Base-by-base conservation (phyloP, 208 protist species). In the Leptomonas pyrrhocoris region DNA sequence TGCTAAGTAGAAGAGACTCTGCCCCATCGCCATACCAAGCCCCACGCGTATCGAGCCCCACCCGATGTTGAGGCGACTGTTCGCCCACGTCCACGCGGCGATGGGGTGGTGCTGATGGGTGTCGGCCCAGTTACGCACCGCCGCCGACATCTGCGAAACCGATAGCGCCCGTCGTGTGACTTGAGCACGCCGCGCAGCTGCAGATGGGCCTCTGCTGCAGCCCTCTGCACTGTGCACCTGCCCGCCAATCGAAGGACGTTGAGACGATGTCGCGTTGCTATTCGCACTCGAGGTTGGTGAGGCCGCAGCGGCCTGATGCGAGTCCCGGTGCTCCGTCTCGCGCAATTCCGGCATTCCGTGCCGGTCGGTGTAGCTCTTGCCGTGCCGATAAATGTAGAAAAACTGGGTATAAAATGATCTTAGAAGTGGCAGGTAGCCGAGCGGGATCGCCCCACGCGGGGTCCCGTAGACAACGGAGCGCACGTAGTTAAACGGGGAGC, bases 11-110 rank as follows among this genome's bases (percentile, higher is more conserved):
- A 97, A 97, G 19, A 93, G 49, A 38, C 83, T 88, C 69, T 97
- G 93, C 4, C 85, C 81, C 56, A 95, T 84, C 4, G 93, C 89
- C 93, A 97, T 95, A 4, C 93, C 93, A 3, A 97, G 62, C 0
- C 93, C 93, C 19, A 97, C 86, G 23, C 93, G 89, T 13, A 94
- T 58, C 19, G 93, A 95, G 8, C 93, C 93, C 90, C 93, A 97
- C 7, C 93, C 93, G 63, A 97, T 91, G 66, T 95, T 97, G 28
- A 97, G 79, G 0, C 93, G 81, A 34, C 81, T 91, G 63, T 94
- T 95, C 28, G 85, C 76, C 92, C 89, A 95, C 34, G 68, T 77
- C 73, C 83, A 93, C 7, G 88, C 82, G 0, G 79, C 88, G n/a
- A 89, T 48, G 9, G 87, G 88, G 55, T 97, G 85, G 21, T 83